Base-by-base conservation (phyloP, 306 rosid genomes). In the Benincasa hispida region DNA sequence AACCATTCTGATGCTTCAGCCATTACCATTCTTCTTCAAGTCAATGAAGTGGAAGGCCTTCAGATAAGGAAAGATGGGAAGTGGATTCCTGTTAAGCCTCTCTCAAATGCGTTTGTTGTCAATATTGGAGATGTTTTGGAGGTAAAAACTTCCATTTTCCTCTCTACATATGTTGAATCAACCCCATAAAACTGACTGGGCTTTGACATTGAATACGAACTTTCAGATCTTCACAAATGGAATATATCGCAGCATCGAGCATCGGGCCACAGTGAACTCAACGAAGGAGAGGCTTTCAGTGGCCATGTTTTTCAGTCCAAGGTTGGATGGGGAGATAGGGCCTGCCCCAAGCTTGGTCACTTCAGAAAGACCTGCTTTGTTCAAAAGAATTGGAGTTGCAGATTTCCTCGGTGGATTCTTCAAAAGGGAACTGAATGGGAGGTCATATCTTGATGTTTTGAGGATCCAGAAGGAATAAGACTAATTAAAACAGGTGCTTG, bases 161-260 rank as follows among this genome's bases (percentile, higher is more conserved):
- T 21, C 10, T 58, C 55, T 17, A 17, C 28, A 28, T 21, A 22
- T 13, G 60, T 35, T 42, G 5, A 6, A 69, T 3, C 1, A 3
- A 69, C 17, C 75, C 8, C 7, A 0, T 42, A 2, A 39, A 42
- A 15, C 54, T 34, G 39, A 12, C 58, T 17, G 1, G 5, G 55
- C 39, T n/a, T 37, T 4, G 53, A 68, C 13, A 8, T 69, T 8
- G 57, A 24, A 25, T 45, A 45, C 13, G 3, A 3, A 18, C 53
- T 30, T 28, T 19, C 68, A 89, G 91, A 85, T 87, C 37, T 59
- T 87, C 28, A 87, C 89, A 9, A 87, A 87, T 55, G 90, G 88
- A 24, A 62, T 80, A 37, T 86, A 84, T 22, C 77, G 47, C 9
- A 87, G 94, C 81, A 28, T 66, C 2, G 77, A 77, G 79, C 89